Conservation (phyloP, 169 alveolate genomes). For the Plasmodium blacklocki region DNA sequence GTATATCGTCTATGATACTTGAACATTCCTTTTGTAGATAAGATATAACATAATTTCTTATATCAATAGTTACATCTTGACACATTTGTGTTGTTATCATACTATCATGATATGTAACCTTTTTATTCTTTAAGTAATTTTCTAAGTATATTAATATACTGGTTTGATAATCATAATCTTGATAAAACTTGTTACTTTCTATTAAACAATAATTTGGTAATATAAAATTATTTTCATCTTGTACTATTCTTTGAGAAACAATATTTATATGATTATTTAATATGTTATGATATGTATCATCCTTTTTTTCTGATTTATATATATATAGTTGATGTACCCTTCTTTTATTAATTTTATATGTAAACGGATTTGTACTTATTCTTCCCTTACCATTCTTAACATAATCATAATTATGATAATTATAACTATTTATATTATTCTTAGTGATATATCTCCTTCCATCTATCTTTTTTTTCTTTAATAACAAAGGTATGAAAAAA, state of each 20-base stretch:
- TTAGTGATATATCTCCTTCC: not conserved
- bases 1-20: not conserved
- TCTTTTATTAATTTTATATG: not conserved
- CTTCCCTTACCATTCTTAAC: not conserved
- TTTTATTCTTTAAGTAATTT: not conserved
- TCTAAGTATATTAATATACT: constrained; percentile 52
- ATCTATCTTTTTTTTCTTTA: not conserved
- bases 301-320: not conserved
- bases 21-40: constrained; percentile 2
- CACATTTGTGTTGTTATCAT: too few species aligned
- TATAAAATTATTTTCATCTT: constrained; percentile 13
- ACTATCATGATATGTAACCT: not conserved
- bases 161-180: constrained; percentile 47
- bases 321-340: not conserved
- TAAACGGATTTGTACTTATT: not conserved
- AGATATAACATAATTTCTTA: not conserved
- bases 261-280: constrained; percentile 43
- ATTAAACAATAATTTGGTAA: constrained; percentile 44
- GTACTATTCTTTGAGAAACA: not conserved
- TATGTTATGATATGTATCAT: not conserved
- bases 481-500: not conserved
- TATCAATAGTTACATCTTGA: not conserved
- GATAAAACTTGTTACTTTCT: constrained; percentile 49
- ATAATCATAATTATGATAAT: too few species aligned
- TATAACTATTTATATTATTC: too few species aligned